Evolutionary conservation across 163 green algal species (phyloP).

Genomic region (Trebouxiophyceae sp.): DNA sequence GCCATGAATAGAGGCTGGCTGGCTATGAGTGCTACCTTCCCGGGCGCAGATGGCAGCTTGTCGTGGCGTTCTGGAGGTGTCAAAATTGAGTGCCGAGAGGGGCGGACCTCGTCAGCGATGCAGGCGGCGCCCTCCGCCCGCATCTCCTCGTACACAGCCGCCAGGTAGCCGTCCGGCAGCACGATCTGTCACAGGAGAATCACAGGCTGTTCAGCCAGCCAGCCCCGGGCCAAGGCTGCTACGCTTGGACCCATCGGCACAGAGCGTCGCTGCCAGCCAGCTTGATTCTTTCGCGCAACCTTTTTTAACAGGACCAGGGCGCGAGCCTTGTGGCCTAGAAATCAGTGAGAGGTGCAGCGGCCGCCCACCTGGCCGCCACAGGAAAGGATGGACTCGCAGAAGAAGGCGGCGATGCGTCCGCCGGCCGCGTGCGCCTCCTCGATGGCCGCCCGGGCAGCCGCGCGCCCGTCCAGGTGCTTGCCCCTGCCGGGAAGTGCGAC

Average conservation of each 20-base stretch:
- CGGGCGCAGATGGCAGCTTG: too few relatives aligned
- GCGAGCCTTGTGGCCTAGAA: neutral
- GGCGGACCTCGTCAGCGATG: slow-evolving; percentile 63
- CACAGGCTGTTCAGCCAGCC: neutral
- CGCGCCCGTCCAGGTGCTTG: slow-evolving; percentile 52
- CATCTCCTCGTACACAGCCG: slow-evolving; percentile 46
- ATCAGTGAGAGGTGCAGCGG: neutral
- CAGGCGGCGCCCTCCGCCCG: slow-evolving; percentile 49
- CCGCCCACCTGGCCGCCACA: slow-evolving; percentile 59
- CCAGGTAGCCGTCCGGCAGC: slow-evolving; percentile 41
- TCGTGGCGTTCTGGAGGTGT: too few relatives aligned
- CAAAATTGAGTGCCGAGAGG: too few relatives aligned
- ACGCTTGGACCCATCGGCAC: too few relatives aligned
- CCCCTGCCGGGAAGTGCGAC: slow-evolving; percentile 34
- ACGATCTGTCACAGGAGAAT: slow-evolving; percentile 27
- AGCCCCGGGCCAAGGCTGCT: too few relatives aligned
- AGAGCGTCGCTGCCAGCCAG: too few relatives aligned
- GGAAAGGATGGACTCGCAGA: slow-evolving; percentile 63
- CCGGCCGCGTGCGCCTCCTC: slow-evolving; percentile 40
- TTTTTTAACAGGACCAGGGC: too few relatives aligned
- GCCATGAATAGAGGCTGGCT: too few relatives aligned
- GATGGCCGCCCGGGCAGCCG: slow-evolving; percentile 45
- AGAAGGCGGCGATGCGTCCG: slow-evolving; percentile 55
- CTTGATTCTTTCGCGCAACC: too few relatives aligned
- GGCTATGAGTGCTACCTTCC: too few relatives aligned